These are phyloP conservation scores for Nemania abortiva DNA, from an alignment of 2,329 filamentous ascomycete species.

Conservation along the genomic window DNA sequence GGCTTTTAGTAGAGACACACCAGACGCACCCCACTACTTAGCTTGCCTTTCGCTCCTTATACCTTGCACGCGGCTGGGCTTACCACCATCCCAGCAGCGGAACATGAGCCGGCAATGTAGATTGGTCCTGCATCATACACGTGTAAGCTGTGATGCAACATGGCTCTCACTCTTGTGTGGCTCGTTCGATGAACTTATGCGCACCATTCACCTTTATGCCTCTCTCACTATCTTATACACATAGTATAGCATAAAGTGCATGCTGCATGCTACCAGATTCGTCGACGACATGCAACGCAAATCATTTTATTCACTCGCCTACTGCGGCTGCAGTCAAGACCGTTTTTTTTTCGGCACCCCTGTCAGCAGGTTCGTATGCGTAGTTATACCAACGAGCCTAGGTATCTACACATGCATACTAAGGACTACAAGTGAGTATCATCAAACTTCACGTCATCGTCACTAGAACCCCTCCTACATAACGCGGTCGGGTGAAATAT, in stretches of 20 bases:
- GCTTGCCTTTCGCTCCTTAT: not conserved
- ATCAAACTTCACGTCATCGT: slow-evolving; percentile 19
- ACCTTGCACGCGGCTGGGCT: slow-evolving; percentile 33
- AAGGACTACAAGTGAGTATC: not conserved
- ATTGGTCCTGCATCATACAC: slow-evolving; percentile 22
- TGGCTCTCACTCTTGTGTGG: slow-evolving; percentile 16
- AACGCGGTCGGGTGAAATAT: slow-evolving; percentile 4
- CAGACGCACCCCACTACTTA: not conserved
- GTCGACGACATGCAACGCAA: slow-evolving; percentile 32
- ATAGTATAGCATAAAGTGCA: slow-evolving; percentile 17
- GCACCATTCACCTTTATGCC: slow-evolving; percentile 20
- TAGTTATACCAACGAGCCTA: not conserved
- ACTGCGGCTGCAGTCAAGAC: slow-evolving; percentile 27
- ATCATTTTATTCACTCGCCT: slow-evolving; percentile 34
- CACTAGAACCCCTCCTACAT: slow-evolving; percentile 2
- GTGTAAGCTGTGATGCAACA: slow-evolving; percentile 33
- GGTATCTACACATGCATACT: not conserved
- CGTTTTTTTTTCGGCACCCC: not conserved
- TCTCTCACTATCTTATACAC: slow-evolving; percentile 14
- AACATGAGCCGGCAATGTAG: slow-evolving; percentile 38
- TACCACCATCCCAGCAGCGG: slow-evolving; percentile 38
- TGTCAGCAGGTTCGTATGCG: not conserved
- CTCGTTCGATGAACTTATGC: slow-evolving; percentile 34
- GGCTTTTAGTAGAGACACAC: not conserved
- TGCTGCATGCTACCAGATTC: slow-evolving; percentile 26